phyloP scores from a whole-genome alignment of 345 rosid species.

The Jatropha curcas region DNA sequence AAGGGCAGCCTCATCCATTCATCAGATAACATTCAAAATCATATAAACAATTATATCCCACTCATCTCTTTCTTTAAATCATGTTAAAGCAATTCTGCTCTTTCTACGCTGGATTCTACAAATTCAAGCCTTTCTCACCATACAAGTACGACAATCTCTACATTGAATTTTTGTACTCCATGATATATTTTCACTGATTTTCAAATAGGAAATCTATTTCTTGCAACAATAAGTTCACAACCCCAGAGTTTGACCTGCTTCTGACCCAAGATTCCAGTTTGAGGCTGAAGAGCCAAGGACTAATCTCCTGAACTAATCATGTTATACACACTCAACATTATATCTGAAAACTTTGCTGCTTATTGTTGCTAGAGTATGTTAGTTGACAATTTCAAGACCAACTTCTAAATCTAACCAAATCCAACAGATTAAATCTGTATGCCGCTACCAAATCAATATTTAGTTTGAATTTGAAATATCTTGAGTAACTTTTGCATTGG shows the following conservation, averaged over 20 bases:
- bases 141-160: background rate
- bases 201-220: background rate
- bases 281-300: background rate
- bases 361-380: background rate
- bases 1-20: background rate
- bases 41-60: background rate
- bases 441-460: background rate
- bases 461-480: background rate
- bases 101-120: background rate
- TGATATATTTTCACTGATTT: background rate
- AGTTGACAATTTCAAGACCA: background rate
- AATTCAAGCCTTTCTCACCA: background rate
- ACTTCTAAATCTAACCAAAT: background rate
- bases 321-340: background rate
- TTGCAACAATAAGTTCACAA: background rate
- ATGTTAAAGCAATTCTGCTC: background rate
- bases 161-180: background rate
- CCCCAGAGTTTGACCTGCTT: background rate
- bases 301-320: background rate
- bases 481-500: background rate
- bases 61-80: background rate
- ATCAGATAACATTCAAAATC: background rate
- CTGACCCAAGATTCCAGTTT: background rate
- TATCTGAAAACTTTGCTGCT: background rate
- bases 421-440: background rate